Base-by-base conservation (phyloP, 257 asterid species). In the Striga asiatica region DNA sequence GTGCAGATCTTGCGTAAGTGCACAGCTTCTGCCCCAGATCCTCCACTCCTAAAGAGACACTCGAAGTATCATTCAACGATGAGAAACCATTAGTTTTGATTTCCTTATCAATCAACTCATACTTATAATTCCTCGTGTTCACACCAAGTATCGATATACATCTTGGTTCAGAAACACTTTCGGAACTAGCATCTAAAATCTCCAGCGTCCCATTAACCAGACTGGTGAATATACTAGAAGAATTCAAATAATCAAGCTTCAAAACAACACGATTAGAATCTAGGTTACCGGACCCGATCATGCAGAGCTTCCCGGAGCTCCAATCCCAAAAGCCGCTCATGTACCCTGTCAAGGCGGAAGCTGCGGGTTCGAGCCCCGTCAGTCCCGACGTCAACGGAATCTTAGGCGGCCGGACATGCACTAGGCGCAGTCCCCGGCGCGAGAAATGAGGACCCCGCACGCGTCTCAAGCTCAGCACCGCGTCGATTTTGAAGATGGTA, bases 271-370 rank as follows among this genome's bases (percentile, higher is more conserved):
- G 58, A 66, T 59, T 39, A 37, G 70, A 66, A 39, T 74, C 58
- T 6, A 60, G 64, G 60, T 47, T 70, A 11, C 72, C 70, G n/a
- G n/a, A n/a, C n/a, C 94, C 94, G 8, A 83, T 71, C 96, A 86
- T 79, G 62, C 97, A 89, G 17, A 89, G 82, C 66, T 78, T 83
- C 61, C 97, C 94, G 2, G 88, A 70, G 18, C 51, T 23, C 49
- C 88, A 83, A 67, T 82, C 78, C 97, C 96, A 89, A 60, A 76
- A 79, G 37, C 97, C 97, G 21, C 58, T 64, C 50, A 89, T n/a
- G n/a, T n/a, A n/a, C n/a, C n/a, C n/a, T n/a, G n/a, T n/a, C n/a
- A n/a, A n/a, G n/a, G 19, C 9, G 61, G 39, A n/a, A n/a, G n/a
- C n/a, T n/a, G n/a, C n/a, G n/a, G n/a, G n/a, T n/a, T n/a, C n/a